Conservation (phyloP, 2,329 filamentous ascomycete genomes). For the Diaporthe aspalathi region DNA sequence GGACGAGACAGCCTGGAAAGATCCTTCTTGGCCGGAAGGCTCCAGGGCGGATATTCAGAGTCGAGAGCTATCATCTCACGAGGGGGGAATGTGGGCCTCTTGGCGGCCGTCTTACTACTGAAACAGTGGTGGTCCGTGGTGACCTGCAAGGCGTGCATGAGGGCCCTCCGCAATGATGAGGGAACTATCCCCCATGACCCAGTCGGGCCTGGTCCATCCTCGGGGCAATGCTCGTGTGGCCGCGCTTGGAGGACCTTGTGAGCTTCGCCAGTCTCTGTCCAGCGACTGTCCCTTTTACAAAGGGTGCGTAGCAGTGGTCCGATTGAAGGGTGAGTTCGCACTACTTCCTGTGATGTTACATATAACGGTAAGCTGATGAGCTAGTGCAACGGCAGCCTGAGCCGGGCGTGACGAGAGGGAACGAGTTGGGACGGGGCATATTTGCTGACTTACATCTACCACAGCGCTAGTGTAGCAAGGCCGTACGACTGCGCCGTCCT, state of each 20-base stretch:
- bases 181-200: background rate
- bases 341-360: background rate
- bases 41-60: constrained; percentile 8
- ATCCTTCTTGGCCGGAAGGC: background rate
- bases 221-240: background rate
- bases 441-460: constrained; percentile 2
- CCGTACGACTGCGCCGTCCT: background rate
- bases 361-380: background rate
- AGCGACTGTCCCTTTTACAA: background rate
- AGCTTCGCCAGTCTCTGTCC: background rate
- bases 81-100: background rate
- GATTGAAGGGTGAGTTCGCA: background rate
- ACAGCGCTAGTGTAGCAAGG: background rate
- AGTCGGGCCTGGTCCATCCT: background rate
- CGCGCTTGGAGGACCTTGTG: constrained; percentile 9
- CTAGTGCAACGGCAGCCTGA: background rate
- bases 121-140: background rate
- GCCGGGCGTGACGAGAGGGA: background rate
- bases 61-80: background rate
- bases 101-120: background rate
- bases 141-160: constrained; percentile 6
- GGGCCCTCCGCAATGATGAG: background rate
- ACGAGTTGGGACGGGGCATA: background rate
- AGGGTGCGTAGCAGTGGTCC: background rate
- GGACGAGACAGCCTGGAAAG: background rate